Percentiles rank a stretch among this genome's conserved stretches.
These are phyloP conservation scores for Penicillium egyptiacum DNA, from an alignment of 495 filamentous ascomycete genomes.

Conservation along the genomic window DNA sequence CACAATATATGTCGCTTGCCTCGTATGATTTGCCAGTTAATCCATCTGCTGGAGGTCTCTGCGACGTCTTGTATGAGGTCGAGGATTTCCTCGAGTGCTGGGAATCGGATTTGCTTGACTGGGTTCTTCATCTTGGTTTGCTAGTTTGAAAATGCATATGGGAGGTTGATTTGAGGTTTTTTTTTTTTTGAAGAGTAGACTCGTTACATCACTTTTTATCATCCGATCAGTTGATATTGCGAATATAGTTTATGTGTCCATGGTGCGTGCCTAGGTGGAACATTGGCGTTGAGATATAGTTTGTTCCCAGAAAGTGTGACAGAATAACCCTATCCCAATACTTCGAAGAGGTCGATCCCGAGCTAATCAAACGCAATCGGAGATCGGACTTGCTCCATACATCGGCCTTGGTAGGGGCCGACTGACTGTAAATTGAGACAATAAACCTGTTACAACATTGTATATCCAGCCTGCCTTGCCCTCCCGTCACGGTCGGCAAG, in stretches of 20 bases:
- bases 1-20: constrained; percentile 3
- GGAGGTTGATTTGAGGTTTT: not conserved
- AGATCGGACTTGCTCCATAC: too few relatives aligned
- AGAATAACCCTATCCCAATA: not conserved
- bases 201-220: constrained; percentile 15
- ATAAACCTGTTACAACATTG: too few relatives aligned
- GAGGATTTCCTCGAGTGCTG: not conserved
- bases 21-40: constrained; percentile 3
- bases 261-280: too few relatives aligned
- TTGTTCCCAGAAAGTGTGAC: not conserved
- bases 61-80: not conserved
- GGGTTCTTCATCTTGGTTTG: constrained; percentile 3
- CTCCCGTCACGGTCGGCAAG: too few relatives aligned
- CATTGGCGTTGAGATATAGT: not conserved
- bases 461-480: too few relatives aligned
- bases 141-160: not conserved
- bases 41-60: not conserved
- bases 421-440: too few relatives aligned
- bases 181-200: not conserved
- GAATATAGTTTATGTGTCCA: not conserved
- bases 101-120: not conserved
- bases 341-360: too few relatives aligned
- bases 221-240: not conserved
- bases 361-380: too few relatives aligned
- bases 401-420: too few relatives aligned